Evolutionary conservation across 2,329 filamentous ascomycete genomes (phyloP).

Genomic region (Penicillium sp.): DNA sequence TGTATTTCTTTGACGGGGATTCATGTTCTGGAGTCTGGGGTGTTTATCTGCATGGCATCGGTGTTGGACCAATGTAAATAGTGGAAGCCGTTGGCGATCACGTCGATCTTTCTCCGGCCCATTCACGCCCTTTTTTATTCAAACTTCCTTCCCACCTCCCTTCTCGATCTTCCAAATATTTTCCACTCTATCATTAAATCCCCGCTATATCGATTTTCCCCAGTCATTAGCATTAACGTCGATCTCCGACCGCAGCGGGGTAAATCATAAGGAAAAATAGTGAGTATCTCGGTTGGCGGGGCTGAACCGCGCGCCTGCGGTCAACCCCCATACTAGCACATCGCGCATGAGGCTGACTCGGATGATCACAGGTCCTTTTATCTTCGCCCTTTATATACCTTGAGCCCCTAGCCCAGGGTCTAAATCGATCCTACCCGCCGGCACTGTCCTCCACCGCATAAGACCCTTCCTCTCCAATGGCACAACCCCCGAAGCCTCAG

Average conservation of each 20-base stretch:
- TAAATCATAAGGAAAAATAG: background rate
- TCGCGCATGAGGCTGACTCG: constrained; percentile 14
- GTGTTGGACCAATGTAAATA: constrained; percentile 13
- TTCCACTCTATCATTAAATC: background rate
- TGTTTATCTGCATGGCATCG: constrained; percentile 10
- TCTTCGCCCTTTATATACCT: too few relatives aligned
- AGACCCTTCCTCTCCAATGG: constrained; percentile 24
- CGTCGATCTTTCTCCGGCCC: constrained; percentile 10
- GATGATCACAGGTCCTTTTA: constrained; percentile 7
- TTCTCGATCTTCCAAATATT: background rate
- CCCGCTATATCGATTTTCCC: background rate
- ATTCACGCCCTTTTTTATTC: background rate
- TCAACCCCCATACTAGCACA: background rate
- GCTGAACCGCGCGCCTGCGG: constrained; percentile 9
- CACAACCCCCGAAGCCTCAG: constrained; percentile 53
- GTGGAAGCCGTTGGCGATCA: constrained; percentile 13
- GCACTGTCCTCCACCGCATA: background rate
- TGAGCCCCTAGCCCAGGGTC: background rate
- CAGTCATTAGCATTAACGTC: background rate
- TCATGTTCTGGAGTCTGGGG: background rate
- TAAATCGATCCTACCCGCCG: background rate
- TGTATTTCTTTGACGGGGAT: constrained; percentile 2
- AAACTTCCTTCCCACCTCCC: background rate
- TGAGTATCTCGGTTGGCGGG: constrained; percentile 11
- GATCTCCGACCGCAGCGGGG: background rate